Conservation (phyloP, 371 early-diverging fungal species). For the Mucor ambiguus region DNA sequence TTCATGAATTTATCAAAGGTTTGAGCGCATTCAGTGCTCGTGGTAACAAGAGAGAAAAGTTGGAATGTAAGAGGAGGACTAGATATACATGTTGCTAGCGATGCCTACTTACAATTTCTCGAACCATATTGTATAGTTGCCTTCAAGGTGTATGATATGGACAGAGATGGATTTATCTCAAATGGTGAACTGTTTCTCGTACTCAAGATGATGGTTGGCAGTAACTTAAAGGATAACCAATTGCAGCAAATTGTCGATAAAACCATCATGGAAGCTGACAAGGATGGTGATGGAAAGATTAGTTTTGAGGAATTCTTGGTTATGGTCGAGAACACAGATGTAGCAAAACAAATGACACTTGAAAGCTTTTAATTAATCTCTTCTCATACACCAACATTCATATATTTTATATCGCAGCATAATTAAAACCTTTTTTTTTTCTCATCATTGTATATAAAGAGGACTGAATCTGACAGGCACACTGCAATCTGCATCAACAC, state of each 20-base stretch:
- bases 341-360: conserved; percentile 94
- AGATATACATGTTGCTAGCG: not conserved
- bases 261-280: conserved; percentile 98
- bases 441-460: not conserved
- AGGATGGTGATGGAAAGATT: conserved; percentile 92
- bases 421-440: not conserved
- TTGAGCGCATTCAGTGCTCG: conserved; percentile 91
- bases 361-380: conserved; percentile 62
- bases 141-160: conserved; percentile 99
- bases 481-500: not conserved
- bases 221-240: conserved; percentile 91
- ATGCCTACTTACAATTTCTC: not conserved
- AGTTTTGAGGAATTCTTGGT: conserved; percentile 94
- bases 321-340: conserved; percentile 92
- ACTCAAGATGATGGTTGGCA: conserved; percentile 98
- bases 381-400: not conserved
- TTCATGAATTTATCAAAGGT: conserved; percentile 95
- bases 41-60: conserved; percentile 91
- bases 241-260: conserved; percentile 99
- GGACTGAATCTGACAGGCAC: not conserved
- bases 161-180: conserved; percentile 96
- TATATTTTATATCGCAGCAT: not conserved
- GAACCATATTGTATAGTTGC: conserved; percentile 66
- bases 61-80: conserved; percentile 65
- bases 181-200: conserved; percentile 97